Evolutionary conservation across 1,139 yeast species (phyloP).

Genomic region (Saccharomyces pastorianus): DNA sequence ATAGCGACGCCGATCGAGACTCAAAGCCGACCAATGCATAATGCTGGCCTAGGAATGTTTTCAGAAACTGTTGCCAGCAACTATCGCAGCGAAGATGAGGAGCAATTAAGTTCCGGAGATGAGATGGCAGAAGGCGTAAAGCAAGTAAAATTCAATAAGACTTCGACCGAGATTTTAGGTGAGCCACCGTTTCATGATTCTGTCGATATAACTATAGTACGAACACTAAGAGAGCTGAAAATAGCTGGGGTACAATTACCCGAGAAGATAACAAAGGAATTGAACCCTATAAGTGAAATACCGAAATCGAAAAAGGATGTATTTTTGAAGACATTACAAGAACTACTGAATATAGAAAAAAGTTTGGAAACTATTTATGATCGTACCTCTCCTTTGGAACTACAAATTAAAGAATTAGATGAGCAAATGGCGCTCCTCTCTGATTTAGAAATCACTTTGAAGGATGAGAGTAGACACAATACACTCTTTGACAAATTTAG

Average conservation of each 20-base stretch:
- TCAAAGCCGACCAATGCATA: slow-evolving; percentile 52
- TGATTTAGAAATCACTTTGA: not conserved
- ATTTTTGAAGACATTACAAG: not conserved
- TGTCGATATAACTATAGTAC: not conserved
- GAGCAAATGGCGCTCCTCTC: not conserved
- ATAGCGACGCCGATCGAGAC: slow-evolving; percentile 73
- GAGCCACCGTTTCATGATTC: not conserved
- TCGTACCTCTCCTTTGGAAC: not conserved
- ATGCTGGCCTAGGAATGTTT: slow-evolving; percentile 56
- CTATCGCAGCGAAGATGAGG: slow-evolving; percentile 9
- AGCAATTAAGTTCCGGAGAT: slow-evolving; percentile 11
- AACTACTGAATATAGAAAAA: not conserved
- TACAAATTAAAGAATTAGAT: not conserved
- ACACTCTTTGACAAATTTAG: slow-evolving; percentile 1
- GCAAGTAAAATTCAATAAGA: slow-evolving; percentile 7
- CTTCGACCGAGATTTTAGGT: slow-evolving; percentile 4
- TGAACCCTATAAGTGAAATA: slow-evolving; percentile 3
- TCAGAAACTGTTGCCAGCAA: not conserved
- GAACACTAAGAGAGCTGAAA: not conserved
- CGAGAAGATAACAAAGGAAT: not conserved
- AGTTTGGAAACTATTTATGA: not conserved
- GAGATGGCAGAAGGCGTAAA: not conserved
- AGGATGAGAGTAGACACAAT: not conserved
- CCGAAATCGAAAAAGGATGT: not conserved
- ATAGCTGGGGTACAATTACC: not conserved